phyloP scores from a whole-genome alignment of 257 asterid genomes.

The Solanum gracilifrons region DNA sequence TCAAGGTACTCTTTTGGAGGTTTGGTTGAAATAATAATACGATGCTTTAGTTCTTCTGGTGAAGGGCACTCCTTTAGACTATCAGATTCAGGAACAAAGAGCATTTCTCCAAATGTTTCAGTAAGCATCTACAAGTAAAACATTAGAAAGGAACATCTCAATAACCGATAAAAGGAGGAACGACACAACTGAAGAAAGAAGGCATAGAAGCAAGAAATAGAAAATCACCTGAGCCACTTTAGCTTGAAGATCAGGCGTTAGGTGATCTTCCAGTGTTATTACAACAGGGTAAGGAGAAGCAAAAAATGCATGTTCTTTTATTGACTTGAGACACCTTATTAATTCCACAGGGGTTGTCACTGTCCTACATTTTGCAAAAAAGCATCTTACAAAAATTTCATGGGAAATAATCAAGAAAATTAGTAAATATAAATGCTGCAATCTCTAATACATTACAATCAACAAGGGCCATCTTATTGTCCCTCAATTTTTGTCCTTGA shows the following conservation, averaged over 20 bases:
- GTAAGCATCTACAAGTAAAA: constrained; percentile 41
- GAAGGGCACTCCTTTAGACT: constrained; percentile 62
- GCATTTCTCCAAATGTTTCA: constrained; percentile 58
- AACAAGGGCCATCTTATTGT: background rate
- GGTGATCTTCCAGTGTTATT: constrained; percentile 87
- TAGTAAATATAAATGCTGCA: background rate
- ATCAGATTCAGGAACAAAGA: constrained; percentile 56
- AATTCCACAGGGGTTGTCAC: constrained; percentile 69
- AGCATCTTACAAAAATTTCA: background rate
- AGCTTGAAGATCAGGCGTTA: constrained; percentile 61
- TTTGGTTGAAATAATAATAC: constrained; percentile 70
- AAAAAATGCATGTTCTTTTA: constrained; percentile 56
- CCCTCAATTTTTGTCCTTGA: background rate
- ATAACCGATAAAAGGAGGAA: background rate
- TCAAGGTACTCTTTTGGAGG: constrained; percentile 90
- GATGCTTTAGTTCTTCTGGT: constrained; percentile 63
- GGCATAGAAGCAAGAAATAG: background rate
- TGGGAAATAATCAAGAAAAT: background rate
- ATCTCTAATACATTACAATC: background rate
- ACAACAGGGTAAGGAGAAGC: constrained; percentile 71
- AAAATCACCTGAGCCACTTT: constrained; percentile 67
- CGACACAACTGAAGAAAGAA: background rate
- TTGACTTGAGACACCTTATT: constrained; percentile 52
- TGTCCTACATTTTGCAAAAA: constrained; percentile 36
- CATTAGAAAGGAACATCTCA: background rate